Evolutionary conservation across 163 green algal species (phyloP).

Genomic region (Volvox carteri): DNA sequence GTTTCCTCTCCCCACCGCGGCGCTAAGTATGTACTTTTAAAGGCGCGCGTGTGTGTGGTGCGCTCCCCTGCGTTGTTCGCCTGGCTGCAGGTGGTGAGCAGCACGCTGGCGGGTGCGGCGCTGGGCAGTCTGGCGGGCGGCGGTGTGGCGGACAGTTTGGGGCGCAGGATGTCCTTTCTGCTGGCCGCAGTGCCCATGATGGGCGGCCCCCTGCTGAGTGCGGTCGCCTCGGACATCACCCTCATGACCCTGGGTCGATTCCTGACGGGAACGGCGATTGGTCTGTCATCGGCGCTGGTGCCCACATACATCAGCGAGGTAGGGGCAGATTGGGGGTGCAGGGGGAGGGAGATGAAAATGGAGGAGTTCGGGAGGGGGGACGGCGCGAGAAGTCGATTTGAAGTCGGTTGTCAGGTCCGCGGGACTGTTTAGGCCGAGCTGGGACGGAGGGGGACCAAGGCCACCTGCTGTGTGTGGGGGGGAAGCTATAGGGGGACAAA

Average conservation of each 20-base stretch:
- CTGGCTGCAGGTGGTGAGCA: conserved; percentile 92
- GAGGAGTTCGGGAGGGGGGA: neutral
- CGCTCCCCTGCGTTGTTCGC: no score
- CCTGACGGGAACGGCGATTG: conserved; percentile 92
- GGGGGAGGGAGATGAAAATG: neutral
- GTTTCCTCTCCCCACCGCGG: no score
- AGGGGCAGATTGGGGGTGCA: neutral
- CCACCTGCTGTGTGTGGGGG: neutral
- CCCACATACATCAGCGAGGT: conserved; percentile 97
- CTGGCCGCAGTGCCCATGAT: conserved; percentile 85
- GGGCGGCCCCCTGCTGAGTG: conserved; percentile 83
- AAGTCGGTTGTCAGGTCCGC: no score
- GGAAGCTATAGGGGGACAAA: no score
- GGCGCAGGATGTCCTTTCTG: conserved; percentile 84
- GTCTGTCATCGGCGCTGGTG: conserved; percentile 91
- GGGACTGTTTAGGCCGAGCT: no score
- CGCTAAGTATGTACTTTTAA: no score
- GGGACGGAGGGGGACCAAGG: neutral
- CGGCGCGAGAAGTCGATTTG: no score
- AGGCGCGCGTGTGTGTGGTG: no score
- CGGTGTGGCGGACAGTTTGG: conserved; percentile 88
- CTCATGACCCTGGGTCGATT: conserved; percentile 86
- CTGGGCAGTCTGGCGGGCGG: conserved; percentile 85
- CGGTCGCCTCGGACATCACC: conserved; percentile 71
- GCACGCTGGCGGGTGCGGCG: conserved; percentile 86